phyloP scores from a whole-genome alignment of 495 filamentous ascomycete species.

The Astrocystis sublimbata region DNA sequence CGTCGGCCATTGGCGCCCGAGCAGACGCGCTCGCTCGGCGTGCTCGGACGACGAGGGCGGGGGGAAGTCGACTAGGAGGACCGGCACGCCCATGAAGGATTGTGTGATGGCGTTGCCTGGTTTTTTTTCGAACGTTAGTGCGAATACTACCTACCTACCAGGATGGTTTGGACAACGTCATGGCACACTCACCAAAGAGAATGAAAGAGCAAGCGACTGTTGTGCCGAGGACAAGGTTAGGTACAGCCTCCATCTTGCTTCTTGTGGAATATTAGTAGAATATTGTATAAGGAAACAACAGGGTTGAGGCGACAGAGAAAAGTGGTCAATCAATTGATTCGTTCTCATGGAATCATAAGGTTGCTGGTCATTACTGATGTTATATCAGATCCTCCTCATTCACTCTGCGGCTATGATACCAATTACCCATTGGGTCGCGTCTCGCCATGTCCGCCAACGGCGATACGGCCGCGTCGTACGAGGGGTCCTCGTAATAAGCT shows the following conservation, averaged over 20 bases:
- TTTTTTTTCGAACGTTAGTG: background rate
- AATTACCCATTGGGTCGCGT: too few species aligned
- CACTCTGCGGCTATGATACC: too few species aligned
- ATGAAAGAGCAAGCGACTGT: conserved; percentile 48
- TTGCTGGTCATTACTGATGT: too few species aligned
- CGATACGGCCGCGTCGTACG: too few species aligned
- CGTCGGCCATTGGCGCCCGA: conserved; percentile 50
- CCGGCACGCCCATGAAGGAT: conserved; percentile 53
- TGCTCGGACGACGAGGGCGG: conserved; percentile 39
- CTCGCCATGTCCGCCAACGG: too few species aligned
- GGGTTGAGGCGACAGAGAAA: too few species aligned
- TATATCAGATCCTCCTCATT: too few species aligned
- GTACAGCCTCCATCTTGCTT: conserved; percentile 19
- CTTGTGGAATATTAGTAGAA: background rate
- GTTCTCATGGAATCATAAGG: too few species aligned
- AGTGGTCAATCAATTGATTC: too few species aligned
- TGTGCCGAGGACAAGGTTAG: conserved; percentile 36
- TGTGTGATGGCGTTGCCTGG: conserved; percentile 54
- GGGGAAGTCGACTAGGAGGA: conserved; percentile 50
- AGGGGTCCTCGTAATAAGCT: too few species aligned
- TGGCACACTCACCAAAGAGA: conserved; percentile 38
- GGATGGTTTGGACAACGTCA: background rate
- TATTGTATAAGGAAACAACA: too few species aligned
- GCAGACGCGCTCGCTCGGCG: conserved; percentile 38
- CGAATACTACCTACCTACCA: background rate